Evolutionary conservation across 1,284 basidiomycete genomes (phyloP).

Genomic region (Leccinum subspadiceum): DNA sequence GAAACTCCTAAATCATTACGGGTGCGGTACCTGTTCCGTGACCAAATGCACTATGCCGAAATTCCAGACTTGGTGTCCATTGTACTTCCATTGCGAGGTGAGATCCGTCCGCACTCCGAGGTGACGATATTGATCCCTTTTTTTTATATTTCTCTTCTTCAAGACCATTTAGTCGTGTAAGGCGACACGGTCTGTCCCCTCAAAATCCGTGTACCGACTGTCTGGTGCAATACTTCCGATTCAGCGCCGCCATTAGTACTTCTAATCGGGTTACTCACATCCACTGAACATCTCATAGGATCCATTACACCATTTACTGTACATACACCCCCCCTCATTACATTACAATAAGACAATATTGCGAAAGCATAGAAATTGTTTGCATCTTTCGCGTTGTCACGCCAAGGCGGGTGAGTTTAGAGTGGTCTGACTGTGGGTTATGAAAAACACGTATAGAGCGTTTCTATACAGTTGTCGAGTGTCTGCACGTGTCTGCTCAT

Average conservation of each 20-base stretch:
- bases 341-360: constrained; percentile 18
- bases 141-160: not conserved
- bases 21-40: constrained; percentile 78
- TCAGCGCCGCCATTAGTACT: not conserved
- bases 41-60: constrained; percentile 70
- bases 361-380: constrained; percentile 10
- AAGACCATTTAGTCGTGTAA: constrained; percentile 33
- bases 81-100: constrained; percentile 76
- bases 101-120: constrained; percentile 30
- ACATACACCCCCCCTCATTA: constrained; percentile 28
- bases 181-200: not conserved
- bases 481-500: constrained; percentile 11
- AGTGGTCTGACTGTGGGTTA: constrained; percentile 12
- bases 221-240: constrained; percentile 10
- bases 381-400: constrained; percentile 19
- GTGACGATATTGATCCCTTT: constrained; percentile 11
- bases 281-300: constrained; percentile 16
- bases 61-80: constrained; percentile 70
- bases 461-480: constrained; percentile 1
- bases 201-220: constrained; percentile 2
- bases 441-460: constrained; percentile 27
- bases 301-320: constrained; percentile 26
- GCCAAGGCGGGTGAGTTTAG: not conserved
- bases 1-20: constrained; percentile 63
- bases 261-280: constrained; percentile 11